phyloP scores from a whole-genome alignment of 73 alveolate genomes.

The Tetrahymena thermophila region DNA sequence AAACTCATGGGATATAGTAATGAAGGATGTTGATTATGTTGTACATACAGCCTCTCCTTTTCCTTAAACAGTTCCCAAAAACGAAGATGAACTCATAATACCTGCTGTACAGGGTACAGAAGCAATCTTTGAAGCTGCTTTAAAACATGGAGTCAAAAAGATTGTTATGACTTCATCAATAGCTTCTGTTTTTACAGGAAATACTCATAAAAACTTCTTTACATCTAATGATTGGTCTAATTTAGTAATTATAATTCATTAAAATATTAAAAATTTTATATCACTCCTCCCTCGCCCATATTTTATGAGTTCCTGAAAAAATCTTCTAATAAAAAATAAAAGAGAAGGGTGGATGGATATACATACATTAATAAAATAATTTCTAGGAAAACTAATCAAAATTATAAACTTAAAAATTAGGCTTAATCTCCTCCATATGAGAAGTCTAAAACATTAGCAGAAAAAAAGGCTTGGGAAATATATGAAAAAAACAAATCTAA shows the following conservation, averaged over 20 bases:
- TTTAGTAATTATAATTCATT: background rate
- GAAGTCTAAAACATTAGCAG: slow-evolving; percentile 47
- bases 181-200: slow-evolving; percentile 18
- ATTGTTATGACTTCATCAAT: slow-evolving; percentile 44
- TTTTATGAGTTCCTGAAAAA: too few species aligned
- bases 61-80: slow-evolving; percentile 47
- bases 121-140: slow-evolving; percentile 45
- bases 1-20: slow-evolving; percentile 35
- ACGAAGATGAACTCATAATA: slow-evolving; percentile 45
- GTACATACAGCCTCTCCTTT: slow-evolving; percentile 71
- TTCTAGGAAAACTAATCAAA: background rate
- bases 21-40: slow-evolving; percentile 39
- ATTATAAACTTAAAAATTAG: slow-evolving; percentile 27
- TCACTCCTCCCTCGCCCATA: background rate
- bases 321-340: too few species aligned
- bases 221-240: background rate
- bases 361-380: too few species aligned
- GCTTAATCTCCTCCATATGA: slow-evolving; percentile 32
- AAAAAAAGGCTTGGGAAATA: slow-evolving; percentile 53
- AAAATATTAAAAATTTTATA: background rate
- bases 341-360: too few species aligned
- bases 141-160: slow-evolving; percentile 39
- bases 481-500: slow-evolving; percentile 24
- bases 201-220: background rate
- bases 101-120: slow-evolving; percentile 69